Base-by-base conservation (phyloP, 2,329 filamentous ascomycete genomes). In the Rhynchosporium secalis region DNA sequence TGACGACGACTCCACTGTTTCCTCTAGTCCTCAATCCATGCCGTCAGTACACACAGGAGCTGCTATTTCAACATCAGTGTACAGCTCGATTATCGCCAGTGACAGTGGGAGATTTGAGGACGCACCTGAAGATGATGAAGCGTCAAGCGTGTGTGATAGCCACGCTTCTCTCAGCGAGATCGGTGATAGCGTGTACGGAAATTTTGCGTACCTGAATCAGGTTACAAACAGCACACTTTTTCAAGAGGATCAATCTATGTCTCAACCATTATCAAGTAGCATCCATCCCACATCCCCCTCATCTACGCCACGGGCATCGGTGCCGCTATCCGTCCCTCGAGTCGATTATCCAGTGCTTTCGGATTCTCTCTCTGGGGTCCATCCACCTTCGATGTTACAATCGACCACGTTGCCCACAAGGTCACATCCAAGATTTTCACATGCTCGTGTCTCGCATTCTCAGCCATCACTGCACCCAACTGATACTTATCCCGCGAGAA, bases 281-380 rank as follows among this genome's bases (percentile, higher is more conserved):
- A n/a, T 56, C 20, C 49, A 13, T 9, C 72, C 76, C 15, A 69
- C 68, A 4, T 78, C 77, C 7, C 68, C 75, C 3, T 60, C 73
- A 4, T 78, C 81, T 6, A 87, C 84, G 0, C 85, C 85, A 1
- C 78, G 82, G 47, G 84, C 83, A 3, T 83, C 80, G 3, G 70
- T 80, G 36, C 57, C 65, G 20, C 26, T 20, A 1, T 26, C 29
- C 6, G 13, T 3, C 33, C 57, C 5, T 48, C 31, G 3, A 38
- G 78, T 79, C 64, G 72, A 77, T 9, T 6, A 29, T 28, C 28
- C 26, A 1, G 46, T 48, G 2, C 7, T 13, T 38, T 31, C 43
- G 7, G 13, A 38, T n/a, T n/a, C n/a, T 28, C 12, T 40, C 4
- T 29, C 45, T 29, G 56, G 48, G 7, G 33, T 13, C 12, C 5